These are phyloP conservation scores for Diaporthe aspalathi DNA, from an alignment of 2,329 filamentous ascomycete genomes.

Conservation along the genomic window DNA sequence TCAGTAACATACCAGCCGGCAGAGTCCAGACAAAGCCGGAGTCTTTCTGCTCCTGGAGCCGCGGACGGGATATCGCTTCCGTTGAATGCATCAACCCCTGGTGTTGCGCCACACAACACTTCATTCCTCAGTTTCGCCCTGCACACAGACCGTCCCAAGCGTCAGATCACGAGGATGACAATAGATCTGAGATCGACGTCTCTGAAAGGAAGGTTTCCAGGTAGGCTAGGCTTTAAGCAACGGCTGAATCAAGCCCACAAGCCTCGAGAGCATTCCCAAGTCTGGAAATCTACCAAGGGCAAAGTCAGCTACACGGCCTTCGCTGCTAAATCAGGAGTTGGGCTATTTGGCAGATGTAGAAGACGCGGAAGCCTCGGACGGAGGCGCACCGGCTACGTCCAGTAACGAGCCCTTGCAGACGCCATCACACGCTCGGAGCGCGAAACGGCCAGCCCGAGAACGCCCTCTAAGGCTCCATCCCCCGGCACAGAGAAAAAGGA, in stretches of 20 bases:
- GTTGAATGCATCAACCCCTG: background rate
- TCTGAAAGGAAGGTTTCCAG: background rate
- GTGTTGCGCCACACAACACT: background rate
- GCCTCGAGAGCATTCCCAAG: background rate
- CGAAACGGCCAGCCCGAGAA: no score
- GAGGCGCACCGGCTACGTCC: no score
- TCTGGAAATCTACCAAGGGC: background rate
- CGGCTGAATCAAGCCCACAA: background rate
- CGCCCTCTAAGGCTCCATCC: background rate
- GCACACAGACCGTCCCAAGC: background rate
- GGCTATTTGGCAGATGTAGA: background rate
- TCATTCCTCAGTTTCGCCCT: slow-evolving; percentile 1
- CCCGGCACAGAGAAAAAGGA: background rate
- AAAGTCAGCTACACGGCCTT: background rate
- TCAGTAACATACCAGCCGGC: background rate
- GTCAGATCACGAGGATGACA: background rate
- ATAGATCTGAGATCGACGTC: background rate
- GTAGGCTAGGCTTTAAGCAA: background rate
- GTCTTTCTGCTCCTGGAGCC: background rate
- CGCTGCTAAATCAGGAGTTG: background rate
- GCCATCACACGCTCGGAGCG: background rate
- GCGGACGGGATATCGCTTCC: background rate
- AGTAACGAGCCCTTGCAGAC: background rate
- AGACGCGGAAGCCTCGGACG: background rate
- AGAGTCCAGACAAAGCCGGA: background rate